Conservation (phyloP, 495 filamentous ascomycete species). For the Xeromyces bisporus region DNA sequence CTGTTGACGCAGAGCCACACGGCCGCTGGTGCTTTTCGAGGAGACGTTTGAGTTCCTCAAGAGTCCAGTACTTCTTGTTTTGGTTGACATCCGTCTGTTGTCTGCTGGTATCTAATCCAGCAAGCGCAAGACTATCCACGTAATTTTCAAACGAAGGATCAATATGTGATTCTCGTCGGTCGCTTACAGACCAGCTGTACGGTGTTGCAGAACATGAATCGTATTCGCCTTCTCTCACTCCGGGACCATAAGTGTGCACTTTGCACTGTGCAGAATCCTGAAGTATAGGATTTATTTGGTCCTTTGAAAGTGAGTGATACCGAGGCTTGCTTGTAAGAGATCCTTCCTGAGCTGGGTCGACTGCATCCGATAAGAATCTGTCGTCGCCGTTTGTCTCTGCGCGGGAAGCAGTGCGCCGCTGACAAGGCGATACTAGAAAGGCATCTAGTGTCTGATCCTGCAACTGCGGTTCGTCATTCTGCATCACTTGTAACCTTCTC, state of each 20-base stretch:
- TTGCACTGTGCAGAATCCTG: background rate
- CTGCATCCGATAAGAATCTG: background rate
- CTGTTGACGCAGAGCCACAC: slow-evolving; percentile 1
- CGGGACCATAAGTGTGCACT: background rate
- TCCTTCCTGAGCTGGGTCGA: background rate
- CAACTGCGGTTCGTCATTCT: background rate
- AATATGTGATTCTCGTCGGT: background rate
- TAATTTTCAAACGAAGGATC: slow-evolving; percentile 4
- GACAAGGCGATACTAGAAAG: background rate
- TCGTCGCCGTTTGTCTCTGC: background rate
- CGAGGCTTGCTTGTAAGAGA: background rate
- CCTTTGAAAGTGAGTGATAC: background rate
- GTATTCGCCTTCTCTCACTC: background rate
- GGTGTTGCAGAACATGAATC: slow-evolving; percentile 2
- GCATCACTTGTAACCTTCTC: background rate
- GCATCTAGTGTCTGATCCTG: background rate
- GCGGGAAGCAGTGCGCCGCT: background rate
- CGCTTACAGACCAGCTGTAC: slow-evolving; percentile 8
- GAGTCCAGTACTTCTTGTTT: slow-evolving; percentile 7
- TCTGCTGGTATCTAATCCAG: slow-evolving; percentile 2
- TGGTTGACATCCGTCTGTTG: background rate
- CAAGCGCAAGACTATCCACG: slow-evolving; percentile 7
- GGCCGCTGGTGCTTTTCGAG: slow-evolving; percentile 7
- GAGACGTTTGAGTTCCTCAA: slow-evolving; percentile 12
- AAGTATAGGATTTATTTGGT: background rate